These are phyloP conservation scores for Monilinia laxa DNA, from an alignment of 2,329 filamentous ascomycete species.

Conservation along the genomic window DNA sequence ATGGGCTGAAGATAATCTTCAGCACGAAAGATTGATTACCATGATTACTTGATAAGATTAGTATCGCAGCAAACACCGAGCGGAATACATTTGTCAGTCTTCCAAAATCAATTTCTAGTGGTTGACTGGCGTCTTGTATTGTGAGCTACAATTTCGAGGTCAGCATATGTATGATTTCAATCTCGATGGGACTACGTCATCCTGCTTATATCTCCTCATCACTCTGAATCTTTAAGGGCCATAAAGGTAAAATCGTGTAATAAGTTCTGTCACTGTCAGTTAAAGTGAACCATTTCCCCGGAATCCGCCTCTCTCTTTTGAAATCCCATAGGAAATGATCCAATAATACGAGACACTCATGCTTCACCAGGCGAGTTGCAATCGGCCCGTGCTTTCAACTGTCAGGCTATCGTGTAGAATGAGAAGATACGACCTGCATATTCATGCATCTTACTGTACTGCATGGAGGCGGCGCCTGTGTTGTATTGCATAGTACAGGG, in stretches of 20 bases:
- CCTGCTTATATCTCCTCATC: background rate
- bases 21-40: constrained; percentile 1
- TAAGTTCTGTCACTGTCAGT: background rate
- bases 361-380: constrained; percentile 14
- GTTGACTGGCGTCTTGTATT: background rate
- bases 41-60: background rate
- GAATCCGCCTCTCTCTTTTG: background rate
- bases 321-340: background rate
- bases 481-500: constrained; percentile 1
- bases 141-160: background rate
- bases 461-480: background rate
- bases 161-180: background rate
- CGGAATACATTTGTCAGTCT: background rate
- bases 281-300: constrained; percentile 1
- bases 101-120: background rate
- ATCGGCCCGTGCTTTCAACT: constrained; percentile 13
- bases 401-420: constrained; percentile 16
- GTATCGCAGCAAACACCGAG: background rate
- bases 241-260: background rate
- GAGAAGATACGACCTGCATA: constrained; percentile 12
- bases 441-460: constrained; percentile 22
- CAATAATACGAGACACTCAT: constrained; percentile 3
- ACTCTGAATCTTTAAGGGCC: background rate
- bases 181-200: background rate
- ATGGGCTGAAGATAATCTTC: constrained; percentile 12